Evolutionary conservation across 768 basidiomycete species (phyloP), one percentile per base, ranked within the genome.

Genomic region (Collybiopsis luxurians): DNA sequence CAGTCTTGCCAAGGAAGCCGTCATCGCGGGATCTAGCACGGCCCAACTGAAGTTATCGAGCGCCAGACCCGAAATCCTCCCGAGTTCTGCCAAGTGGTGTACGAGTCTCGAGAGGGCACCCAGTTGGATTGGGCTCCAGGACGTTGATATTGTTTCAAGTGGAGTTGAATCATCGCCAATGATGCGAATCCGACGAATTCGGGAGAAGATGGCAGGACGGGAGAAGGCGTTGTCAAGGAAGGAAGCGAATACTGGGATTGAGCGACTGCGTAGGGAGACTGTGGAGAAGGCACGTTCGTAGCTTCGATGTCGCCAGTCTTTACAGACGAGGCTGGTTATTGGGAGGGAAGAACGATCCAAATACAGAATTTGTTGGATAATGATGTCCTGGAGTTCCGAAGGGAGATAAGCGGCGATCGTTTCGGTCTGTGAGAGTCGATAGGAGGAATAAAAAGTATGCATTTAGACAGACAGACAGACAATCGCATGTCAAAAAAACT

Each of bases 241-340:
- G 2, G 46, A 47, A 2, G 45, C 36, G 38, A 68, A 59, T n/a
- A 47, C 45, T 39, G 43, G 24, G 28, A 67, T 47, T 23, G 68
- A 63, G 11, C 21, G 17, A 48, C 55, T 44, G 50, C 57, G 28
- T 9, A 69, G 53, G n/a, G 13, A 27, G 26, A 67, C 52, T 4
- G 53, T 58, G 13, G 55, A 44, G 49, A 70, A 70, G 24, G 42
- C 42, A 36, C 67, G 57, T 17, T 50, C 36, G 44, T 67, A 63
- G 62, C 63, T 59, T 23, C 63, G 46, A 26, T 52, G 39, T 10
- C 67, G 64, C 69, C 69, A 70, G 26, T 57, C 38, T 31, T 55
- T 45, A 40, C 64, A 70, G n/a, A 67, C 63, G 23, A 58, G 31
- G 53, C 62, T 66, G 34, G 59, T 60, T 2, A 48, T 47, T 2